Percentiles rank a stretch among this genome's conserved stretches.
phyloP scores from a whole-genome alignment of 495 filamentous ascomycete genomes.

The Penicillium paradoxum region DNA sequence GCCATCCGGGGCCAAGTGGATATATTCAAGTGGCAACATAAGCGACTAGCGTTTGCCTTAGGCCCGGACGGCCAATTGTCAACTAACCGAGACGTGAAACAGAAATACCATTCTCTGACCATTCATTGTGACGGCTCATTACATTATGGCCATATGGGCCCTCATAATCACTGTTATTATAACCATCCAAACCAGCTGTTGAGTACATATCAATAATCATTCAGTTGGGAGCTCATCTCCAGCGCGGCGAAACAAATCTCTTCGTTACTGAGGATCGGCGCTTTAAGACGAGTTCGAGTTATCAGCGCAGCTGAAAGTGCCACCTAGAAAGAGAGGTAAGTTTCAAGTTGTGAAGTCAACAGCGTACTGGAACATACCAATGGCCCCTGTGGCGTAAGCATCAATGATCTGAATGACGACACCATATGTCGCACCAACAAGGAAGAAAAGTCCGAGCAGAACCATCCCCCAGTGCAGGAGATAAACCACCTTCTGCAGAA shows the following conservation, averaged over 20 bases:
- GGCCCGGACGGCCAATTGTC: background rate
- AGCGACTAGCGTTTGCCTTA: background rate
- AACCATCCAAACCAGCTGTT: background rate
- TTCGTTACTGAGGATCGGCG: too few relatives aligned
- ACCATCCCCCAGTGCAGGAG: conserved; percentile 11
- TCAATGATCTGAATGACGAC: conserved; percentile 15
- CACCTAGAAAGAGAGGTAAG: conserved; percentile 1
- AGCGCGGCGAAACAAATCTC: too few relatives aligned
- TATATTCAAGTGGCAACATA: background rate
- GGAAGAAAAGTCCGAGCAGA: conserved; percentile 19
- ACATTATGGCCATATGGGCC: background rate
- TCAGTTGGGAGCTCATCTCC: background rate
- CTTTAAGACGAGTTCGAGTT: conserved; percentile 10
- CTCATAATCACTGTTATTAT: background rate
- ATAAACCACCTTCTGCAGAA: conserved; percentile 11
- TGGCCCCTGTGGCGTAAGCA: conserved; percentile 12
- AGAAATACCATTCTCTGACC: too few relatives aligned
- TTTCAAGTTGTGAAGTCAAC: background rate
- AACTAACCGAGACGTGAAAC: background rate
- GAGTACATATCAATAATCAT: background rate
- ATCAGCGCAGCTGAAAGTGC: conserved; percentile 9
- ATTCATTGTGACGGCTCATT: background rate
- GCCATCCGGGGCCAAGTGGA: background rate
- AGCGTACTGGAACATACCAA: conserved; percentile 10
- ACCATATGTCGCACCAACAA: conserved; percentile 19